Base-by-base conservation (phyloP, 441 rosid species). In the Omphalea diandra region DNA sequence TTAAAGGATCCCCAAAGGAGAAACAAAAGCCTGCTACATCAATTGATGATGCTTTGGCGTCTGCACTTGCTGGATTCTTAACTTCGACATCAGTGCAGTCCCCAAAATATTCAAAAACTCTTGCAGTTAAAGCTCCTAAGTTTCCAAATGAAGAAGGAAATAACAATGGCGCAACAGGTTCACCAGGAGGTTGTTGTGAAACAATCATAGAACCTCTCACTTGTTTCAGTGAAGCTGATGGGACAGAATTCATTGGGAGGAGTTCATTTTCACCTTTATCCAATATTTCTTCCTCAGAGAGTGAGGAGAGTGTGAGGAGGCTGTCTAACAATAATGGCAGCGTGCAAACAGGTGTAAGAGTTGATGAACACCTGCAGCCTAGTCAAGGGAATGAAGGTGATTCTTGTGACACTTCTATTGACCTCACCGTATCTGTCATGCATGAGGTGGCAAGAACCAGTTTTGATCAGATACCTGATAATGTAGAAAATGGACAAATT, bases 21-120 rank as follows among this genome's bases (percentile, higher is more conserved):
- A 79, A 75, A 73, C 80, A 78, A 49, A 85, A 78, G 73, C 76
- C 43, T 36, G 67, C 75, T 31, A 22, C 82, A 64, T 86, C 97
- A 26, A 77, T 88, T 75, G 92, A 91, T 74, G 90, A 86, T 76
- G 97, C 98, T 64, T 80, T 91, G 72, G 93, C 95, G 31, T 82
- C 87, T 76, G 96, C 96, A 66, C 84, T 90, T 78, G 77, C 92
- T 63, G 89, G 93, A 52, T 82, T 91, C 57, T 71, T 90, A 71
- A 78, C 92, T 65, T 91, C 96, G 66, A 69, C 82, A 63, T 78
- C 74, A 5, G 38, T 57, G 31, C 76, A 53, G 10, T 79, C 73
- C 40, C 73, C 59, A 41, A 85, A 71, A 73, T 78, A 73, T 77
- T 82, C 81, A 50, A 84, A 76, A 81, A 77, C 86, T 40, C 84